phyloP scores from a whole-genome alignment of 257 asterid species.

The Nyctanthes arbortristis region DNA sequence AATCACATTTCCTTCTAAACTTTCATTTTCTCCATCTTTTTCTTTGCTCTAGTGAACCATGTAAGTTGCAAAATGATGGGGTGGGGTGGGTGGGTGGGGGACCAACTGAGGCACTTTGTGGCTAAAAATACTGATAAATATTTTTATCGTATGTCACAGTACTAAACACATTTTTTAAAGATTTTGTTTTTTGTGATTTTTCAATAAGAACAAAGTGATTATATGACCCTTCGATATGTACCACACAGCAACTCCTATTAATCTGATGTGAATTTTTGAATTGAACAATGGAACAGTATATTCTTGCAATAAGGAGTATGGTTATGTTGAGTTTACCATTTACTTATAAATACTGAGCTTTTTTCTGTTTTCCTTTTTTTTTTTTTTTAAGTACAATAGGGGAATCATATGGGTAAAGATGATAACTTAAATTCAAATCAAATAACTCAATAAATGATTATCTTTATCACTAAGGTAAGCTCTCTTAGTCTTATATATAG shows the following conservation, averaged over 20 bases:
- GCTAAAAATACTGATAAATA: not conserved
- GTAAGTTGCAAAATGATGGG: conserved; percentile 3
- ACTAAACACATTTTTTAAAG: not conserved
- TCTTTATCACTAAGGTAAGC: no score
- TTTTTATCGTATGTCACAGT: not conserved
- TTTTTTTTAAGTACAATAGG: no score
- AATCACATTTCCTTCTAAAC: conserved; percentile 31
- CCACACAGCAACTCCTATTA: no score
- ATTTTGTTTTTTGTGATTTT: not conserved
- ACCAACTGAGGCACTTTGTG: conserved; percentile 15
- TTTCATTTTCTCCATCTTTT: conserved; percentile 18
- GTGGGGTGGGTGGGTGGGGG: conserved; percentile 24
- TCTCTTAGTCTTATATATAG: no score
- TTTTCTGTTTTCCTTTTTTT: no score
- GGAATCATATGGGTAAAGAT: no score
- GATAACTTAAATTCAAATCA: no score
- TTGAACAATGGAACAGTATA: not conserved
- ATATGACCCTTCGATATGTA: no score
- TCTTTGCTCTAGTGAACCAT: conserved; percentile 9
- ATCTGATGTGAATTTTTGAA: not conserved
- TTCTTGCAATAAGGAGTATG: no score
- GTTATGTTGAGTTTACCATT: no score
- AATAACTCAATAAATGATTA: no score
- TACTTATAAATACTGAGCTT: no score
- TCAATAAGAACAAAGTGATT: not conserved